Evolutionary conservation across 2,329 filamentous ascomycete genomes (phyloP), one percentile per base, ranked within the genome.

Genomic region (Colletotrichum liriopes): DNA sequence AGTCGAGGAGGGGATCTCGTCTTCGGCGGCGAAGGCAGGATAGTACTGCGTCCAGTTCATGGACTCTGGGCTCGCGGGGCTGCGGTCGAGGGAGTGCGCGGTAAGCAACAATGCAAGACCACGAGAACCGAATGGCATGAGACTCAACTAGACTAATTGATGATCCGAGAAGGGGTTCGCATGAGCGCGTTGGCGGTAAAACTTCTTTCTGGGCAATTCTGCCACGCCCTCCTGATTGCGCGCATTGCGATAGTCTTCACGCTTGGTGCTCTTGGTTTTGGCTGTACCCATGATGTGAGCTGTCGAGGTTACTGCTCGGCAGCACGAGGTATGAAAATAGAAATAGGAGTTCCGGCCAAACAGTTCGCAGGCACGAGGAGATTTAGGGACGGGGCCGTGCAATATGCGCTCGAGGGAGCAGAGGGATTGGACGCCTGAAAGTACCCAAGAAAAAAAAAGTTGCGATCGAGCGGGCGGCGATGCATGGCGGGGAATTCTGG

Each of bases 81-180:
- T 98, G 75, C 51, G 64, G 18, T 29, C 16, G 39, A 41, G 12
- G 29, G 11, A 51, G 47, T 16, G 23, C 54, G 11, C n/a, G 39
- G 29, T 47, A 55, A 49, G 54, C 41, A 64, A 52, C 5, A 32
- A 32, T 41, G 41, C 37, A 7, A 78, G 43, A 12, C 2, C 16
- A 20, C 11, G n/a, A 20, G 35, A 12, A 6, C 20, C 6, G 54
- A 39, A 73, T 16, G 47, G 18, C 43, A 39, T 45, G 32, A 55
- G 7, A 74, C 76, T 77, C 65, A 81, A 97, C 96, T 99, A 99
- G 78, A 89, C 88, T 80, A 99, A 86, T 70, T 90, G 86, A 85
- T 99, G 96, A 79, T 99, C 96, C 3, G 96, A 98, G 84, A 99
- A 99, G 8, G 96, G 95, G 85, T 99, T 99, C 74, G 96, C 96